A percentile compares a stretch with the other conserved stretches of the same genome.
Evolutionary conservation across 192 early-diverging fungal species (phyloP).

Genomic region (Dispira simplex): DNA sequence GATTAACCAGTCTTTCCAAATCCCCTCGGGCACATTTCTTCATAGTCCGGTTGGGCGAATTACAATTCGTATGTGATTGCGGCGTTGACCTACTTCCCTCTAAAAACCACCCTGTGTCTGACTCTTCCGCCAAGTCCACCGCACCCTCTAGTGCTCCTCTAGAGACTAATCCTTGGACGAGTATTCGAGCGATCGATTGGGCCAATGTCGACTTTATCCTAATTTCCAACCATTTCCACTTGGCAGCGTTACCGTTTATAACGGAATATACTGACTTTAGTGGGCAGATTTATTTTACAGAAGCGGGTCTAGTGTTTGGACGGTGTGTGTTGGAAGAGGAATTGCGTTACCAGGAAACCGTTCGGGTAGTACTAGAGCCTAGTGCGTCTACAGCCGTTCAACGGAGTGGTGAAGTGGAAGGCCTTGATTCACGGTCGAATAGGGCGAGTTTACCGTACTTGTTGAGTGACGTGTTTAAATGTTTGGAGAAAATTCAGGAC

Average conservation of each 20-base stretch:
- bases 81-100: no score
- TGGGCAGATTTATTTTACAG: conserved; percentile 63
- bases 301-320: conserved; percentile 65
- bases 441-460: conserved; percentile 17
- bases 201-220: conserved; percentile 58
- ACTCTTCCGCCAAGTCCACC: no score
- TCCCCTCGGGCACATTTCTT: no score
- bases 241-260: conserved; percentile 62
- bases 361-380: background rate
- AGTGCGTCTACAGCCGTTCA: background rate
- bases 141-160: no score
- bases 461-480: conserved; percentile 21
- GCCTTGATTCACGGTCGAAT: background rate
- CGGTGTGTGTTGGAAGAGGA: conserved; percentile 25
- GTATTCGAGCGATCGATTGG: conserved; percentile 29
- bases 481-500: conserved; percentile 28
- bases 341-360: background rate
- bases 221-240: conserved; percentile 55
- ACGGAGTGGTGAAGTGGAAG: background rate
- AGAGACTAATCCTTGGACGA: no score
- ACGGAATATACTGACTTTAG: conserved; percentile 69
- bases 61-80: no score
- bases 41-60: no score
- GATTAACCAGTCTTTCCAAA: no score
- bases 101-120: no score